Evolutionary conservation across 768 basidiomycete species (phyloP), one percentile per base, ranked within the genome.

Genomic region (Tylopilus vinaceipallidus): DNA sequence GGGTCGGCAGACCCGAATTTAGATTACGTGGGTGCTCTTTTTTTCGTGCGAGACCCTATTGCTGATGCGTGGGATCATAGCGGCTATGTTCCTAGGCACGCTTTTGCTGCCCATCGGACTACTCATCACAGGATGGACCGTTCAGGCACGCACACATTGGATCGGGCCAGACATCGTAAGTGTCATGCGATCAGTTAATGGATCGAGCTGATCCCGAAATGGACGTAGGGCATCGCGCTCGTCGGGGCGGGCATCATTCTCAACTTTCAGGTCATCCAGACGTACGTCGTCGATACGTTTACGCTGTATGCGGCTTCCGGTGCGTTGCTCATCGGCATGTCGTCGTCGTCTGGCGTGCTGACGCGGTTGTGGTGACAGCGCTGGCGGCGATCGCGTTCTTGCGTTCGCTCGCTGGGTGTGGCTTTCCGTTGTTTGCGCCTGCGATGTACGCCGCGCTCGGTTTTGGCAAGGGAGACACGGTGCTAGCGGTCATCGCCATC

Each of bases 351-450:
- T 4, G 0, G 8, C n/a, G 32, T 32, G 13, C 27, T 49, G 17
- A 40, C n/a, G 9, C 29, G 5, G 23, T 12, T 23, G 24, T 41
- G 38, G 17, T 2, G 67, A 49, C 47, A 80, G 84, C 86, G 3
- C 67, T 91, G 10, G 86, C 86, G 0, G 84, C 86, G 0, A 79
- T 80, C 17, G 69, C 82, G 0, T 84, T 66, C 61, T 62, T 88
- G 13, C 80, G 88, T 22, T 81, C 83, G 0, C 47, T 88, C 0
- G 79, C 80, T 1, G 88, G 88, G 0, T 90, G 88, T 45, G 81
- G 76, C 1, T 89, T 91, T 61, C 89, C 88, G 2, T 68, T 91
- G n/a, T 91, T 91, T 56, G 85, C 82, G 3, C 81, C 84, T 17
- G 71, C 76, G 32, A 85, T 90, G 80, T 89, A 79, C 65, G 63